Evolutionary conservation across 208 protist genomes (phyloP).

Genomic region (Acanthamoeba healyi): DNA sequence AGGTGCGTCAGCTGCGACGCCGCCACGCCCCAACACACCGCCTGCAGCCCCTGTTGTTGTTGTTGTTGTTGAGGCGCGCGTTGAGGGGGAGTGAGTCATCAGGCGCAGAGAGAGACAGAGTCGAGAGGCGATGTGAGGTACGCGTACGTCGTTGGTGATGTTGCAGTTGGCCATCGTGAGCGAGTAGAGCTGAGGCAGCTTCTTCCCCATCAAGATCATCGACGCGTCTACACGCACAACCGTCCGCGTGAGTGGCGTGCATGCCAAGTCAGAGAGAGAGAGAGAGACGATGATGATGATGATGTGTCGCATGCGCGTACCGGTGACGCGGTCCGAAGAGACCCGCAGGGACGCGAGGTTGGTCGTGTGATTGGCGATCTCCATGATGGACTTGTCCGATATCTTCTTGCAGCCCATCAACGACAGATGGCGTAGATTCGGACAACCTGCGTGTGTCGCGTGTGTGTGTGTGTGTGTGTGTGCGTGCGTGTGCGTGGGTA

Average conservation of each 20-base stretch:
- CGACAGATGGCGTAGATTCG: conserved; percentile 36
- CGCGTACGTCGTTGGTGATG: conserved; percentile 49
- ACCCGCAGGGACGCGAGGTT: conserved; percentile 19
- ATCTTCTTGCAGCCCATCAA: conserved; percentile 63
- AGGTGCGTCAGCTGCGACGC: conserved; percentile 48
- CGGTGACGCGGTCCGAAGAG: conserved; percentile 5
- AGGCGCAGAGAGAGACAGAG: too few relatives aligned
- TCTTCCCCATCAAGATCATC: conserved; percentile 6
- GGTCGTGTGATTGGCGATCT: conserved; percentile 34
- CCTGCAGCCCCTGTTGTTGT: conserved; percentile 1
- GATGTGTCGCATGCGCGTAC: not conserved
- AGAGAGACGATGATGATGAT: not conserved
- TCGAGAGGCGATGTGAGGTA: too few relatives aligned
- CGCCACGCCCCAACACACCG: conserved; percentile 30
- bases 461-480: not conserved
- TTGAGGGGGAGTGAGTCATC: too few relatives aligned
- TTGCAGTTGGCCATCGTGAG: conserved; percentile 60
- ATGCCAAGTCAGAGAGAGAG: not conserved
- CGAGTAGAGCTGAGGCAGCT: conserved; percentile 47
- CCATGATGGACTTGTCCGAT: conserved; percentile 46
- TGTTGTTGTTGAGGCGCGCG: too few relatives aligned
- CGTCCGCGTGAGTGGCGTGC: not conserved
- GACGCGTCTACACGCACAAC: not conserved
- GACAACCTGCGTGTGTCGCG: not conserved
- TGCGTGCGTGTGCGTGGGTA: not conserved